A percentile compares a stretch with the other conserved stretches of the same genome.
Evolutionary conservation across 2,329 filamentous ascomycete species (phyloP).

Genomic region (Cryoendolithus antarcticus): DNA sequence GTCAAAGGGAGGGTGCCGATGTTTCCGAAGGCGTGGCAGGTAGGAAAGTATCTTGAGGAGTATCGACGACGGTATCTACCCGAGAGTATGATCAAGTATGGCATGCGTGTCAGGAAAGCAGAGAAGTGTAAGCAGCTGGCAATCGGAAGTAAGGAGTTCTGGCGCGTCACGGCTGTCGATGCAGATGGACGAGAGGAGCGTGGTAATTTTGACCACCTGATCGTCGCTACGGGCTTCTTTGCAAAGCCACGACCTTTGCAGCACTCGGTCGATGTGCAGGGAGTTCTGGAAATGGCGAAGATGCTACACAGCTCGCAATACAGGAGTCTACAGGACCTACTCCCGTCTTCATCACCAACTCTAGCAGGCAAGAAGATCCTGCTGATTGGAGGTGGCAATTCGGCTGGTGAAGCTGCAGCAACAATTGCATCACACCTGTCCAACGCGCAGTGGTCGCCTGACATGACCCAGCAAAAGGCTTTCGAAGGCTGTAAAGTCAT

Average conservation of each 20-base stretch:
- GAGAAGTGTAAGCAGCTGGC: constrained; percentile 1
- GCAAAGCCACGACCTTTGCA: constrained; percentile 46
- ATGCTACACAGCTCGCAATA: constrained; percentile 60
- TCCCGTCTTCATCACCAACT: constrained; percentile 5
- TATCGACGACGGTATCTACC: constrained; percentile 50
- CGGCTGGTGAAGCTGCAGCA: constrained; percentile 64
- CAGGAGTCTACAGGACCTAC: constrained; percentile 36
- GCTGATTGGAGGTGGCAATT: constrained; percentile 71
- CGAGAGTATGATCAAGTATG: constrained; percentile 36
- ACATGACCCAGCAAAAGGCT: constrained; percentile 8
- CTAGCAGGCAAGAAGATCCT: constrained; percentile 48
- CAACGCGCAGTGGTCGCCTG: constrained; percentile 44
- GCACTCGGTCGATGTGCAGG: constrained; percentile 29
- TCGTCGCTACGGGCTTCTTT: constrained; percentile 69
- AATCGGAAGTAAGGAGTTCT: constrained; percentile 6
- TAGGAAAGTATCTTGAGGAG: constrained; percentile 57
- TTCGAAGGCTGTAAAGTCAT: constrained; percentile 44
- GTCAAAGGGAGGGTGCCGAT: constrained; percentile 31
- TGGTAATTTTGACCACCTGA: constrained; percentile 52
- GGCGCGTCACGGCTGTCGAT: constrained; percentile 13
- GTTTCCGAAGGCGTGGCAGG: constrained; percentile 65
- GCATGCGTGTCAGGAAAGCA: constrained; percentile 11
- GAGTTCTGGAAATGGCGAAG: no score
- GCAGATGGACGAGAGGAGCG: constrained; percentile 8
- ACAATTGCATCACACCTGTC: constrained; percentile 62